These are phyloP conservation scores for Aspergillus sp. DNA, from an alignment of 2,329 filamentous ascomycete genomes.

Conservation along the genomic window DNA sequence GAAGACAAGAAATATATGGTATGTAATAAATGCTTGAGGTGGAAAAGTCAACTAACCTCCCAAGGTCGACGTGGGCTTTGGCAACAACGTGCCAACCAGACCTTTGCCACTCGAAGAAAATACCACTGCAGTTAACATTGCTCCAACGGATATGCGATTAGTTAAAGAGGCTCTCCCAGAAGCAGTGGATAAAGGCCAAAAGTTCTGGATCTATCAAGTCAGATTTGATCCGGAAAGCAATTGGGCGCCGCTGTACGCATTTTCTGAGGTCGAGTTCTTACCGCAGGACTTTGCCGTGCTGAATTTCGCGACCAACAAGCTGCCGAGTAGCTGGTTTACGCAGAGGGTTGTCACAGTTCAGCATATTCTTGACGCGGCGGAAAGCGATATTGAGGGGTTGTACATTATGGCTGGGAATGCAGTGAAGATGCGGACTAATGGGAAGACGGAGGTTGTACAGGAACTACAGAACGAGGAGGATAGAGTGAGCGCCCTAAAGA, in stretches of 20 bases:
- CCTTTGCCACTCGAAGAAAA: constrained; percentile 56
- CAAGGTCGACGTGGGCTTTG: constrained; percentile 63
- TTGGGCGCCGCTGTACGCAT: constrained; percentile 65
- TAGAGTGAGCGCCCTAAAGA: constrained; percentile 52
- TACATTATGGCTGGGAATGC: constrained; percentile 52
- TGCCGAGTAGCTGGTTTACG: constrained; percentile 55
- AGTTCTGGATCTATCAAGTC: constrained; percentile 65
- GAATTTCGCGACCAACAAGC: constrained; percentile 57
- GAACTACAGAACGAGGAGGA: constrained; percentile 54
- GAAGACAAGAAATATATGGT: constrained; percentile 46
- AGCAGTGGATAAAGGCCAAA: constrained; percentile 43
- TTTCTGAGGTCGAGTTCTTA: constrained; percentile 65
- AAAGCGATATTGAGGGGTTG: constrained; percentile 51
- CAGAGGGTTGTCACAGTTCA: constrained; percentile 53
- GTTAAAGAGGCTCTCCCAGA: constrained; percentile 50
- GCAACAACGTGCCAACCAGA: constrained; percentile 59
- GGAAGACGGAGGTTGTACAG: constrained; percentile 50
- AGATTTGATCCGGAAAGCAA: constrained; percentile 48
- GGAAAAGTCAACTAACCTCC: background rate
- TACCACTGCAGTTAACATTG: constrained; percentile 45
- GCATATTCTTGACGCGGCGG: constrained; percentile 54
- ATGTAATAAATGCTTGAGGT: constrained; percentile 1
- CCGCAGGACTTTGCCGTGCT: constrained; percentile 61
- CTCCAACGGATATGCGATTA: constrained; percentile 58
- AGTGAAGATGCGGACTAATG: constrained; percentile 56